Percentiles rank a stretch among this genome's conserved stretches.
Conservation (phyloP, 2,329 filamentous ascomycete genomes). For the Claviceps citrina region DNA sequence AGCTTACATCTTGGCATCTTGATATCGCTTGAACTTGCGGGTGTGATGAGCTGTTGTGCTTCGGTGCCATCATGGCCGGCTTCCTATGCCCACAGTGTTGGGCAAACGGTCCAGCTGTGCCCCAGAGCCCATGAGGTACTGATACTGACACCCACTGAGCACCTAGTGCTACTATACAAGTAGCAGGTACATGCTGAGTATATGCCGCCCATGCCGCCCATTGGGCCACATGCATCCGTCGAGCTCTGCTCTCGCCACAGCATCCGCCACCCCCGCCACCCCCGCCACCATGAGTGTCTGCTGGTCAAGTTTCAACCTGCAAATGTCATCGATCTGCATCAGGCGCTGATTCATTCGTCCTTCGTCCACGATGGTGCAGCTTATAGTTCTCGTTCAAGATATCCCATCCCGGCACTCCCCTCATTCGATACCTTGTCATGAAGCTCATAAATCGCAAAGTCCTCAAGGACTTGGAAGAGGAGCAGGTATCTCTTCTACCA, state of each 20-base stretch:
- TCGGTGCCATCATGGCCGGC: background rate
- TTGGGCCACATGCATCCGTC: no score
- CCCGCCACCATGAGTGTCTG: no score
- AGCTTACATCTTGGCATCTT: no score
- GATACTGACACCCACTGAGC: no score
- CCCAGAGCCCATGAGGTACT: no score
- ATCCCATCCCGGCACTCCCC: background rate
- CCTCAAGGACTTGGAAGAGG: conserved; percentile 23
- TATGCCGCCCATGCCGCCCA: no score
- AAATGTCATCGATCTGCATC: background rate
- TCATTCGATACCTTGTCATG: conserved; percentile 15
- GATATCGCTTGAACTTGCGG: no score
- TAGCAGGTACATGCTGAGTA: no score
- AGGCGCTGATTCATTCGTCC: background rate
- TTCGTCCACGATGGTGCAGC: background rate
- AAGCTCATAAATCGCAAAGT: conserved; percentile 25
- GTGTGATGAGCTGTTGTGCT: no score
- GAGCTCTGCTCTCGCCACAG: background rate
- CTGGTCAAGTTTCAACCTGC: background rate
- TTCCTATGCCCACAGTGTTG: no score
- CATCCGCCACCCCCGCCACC: conserved; percentile 5
- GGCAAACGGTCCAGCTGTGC: no score
- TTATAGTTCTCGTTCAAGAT: background rate
- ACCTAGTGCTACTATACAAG: no score
- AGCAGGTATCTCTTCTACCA: conserved; percentile 26